Evolutionary conservation across 2,329 filamentous ascomycete species (phyloP).

Genomic region (Ophiostoma angusticollis): DNA sequence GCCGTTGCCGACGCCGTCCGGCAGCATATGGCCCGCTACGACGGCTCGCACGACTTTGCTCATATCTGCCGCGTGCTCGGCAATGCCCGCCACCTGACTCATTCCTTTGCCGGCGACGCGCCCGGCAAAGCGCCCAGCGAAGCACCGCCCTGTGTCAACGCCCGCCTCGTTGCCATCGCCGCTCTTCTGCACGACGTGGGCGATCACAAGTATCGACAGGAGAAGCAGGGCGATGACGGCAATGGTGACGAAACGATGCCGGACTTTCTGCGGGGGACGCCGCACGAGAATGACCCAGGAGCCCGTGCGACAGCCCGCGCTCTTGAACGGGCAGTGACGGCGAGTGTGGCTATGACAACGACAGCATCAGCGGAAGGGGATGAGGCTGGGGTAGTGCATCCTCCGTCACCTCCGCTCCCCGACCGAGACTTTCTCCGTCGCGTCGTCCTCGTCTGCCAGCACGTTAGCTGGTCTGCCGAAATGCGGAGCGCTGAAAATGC

Average conservation of each 20-base stretch:
- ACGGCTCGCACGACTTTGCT: conserved; percentile 77
- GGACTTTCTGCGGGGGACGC: not conserved
- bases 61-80: conserved; percentile 71
- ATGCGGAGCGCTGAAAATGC: conserved; percentile 55
- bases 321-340: conserved; percentile 7
- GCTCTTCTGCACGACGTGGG: conserved; percentile 81
- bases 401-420: conserved; percentile 51
- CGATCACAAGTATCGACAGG: conserved; percentile 82
- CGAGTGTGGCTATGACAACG: conserved; percentile 22
- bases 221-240: conserved; percentile 50
- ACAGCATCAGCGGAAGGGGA: too few relatives aligned
- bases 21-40: conserved; percentile 63
- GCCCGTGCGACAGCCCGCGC: conserved; percentile 8
- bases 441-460: conserved; percentile 39
- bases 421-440: conserved; percentile 44
- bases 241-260: conserved; percentile 30
- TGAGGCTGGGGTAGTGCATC: conserved; percentile 44
- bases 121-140: conserved; percentile 14
- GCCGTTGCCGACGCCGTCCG: conserved; percentile 50
- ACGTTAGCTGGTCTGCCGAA: conserved; percentile 70
- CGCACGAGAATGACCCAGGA: conserved; percentile 4
- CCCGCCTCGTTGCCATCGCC: conserved; percentile 48
- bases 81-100: conserved; percentile 56
- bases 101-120: conserved; percentile 22
- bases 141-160: conserved; percentile 25